These are phyloP conservation scores for Xeromyces bisporus DNA, from an alignment of 495 filamentous ascomycete species.

Conservation along the genomic window DNA sequence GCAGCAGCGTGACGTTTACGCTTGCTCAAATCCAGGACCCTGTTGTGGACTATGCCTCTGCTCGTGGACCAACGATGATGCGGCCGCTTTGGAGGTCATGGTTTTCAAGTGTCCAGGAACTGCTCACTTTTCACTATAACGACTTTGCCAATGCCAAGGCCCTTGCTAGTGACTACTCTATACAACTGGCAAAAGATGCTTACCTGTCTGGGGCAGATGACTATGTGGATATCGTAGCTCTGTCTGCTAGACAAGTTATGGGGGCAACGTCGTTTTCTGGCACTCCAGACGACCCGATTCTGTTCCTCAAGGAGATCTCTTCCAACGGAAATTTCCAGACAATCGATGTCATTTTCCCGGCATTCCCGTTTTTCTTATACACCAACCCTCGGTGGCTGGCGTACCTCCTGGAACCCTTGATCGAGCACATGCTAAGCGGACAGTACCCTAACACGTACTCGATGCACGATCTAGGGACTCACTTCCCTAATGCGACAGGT, in stretches of 20 bases:
- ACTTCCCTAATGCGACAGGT: constrained; percentile 87
- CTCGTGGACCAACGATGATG: constrained; percentile 68
- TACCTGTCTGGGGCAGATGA: constrained; percentile 32
- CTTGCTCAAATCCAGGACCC: constrained; percentile 71
- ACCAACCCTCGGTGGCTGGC: constrained; percentile 86
- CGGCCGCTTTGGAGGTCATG: constrained; percentile 72
- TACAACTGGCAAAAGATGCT: constrained; percentile 61
- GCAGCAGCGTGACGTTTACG: constrained; percentile 52
- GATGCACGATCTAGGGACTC: constrained; percentile 79
- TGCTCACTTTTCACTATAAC: constrained; percentile 59
- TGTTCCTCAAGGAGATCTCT: constrained; percentile 92
- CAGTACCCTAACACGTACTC: constrained; percentile 85
- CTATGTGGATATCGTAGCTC: constrained; percentile 64
- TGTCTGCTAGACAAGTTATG: constrained; percentile 82
- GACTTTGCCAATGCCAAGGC: constrained; percentile 47
- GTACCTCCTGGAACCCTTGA: constrained; percentile 73
- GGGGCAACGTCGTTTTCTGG: constrained; percentile 81
- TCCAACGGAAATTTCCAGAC: constrained; percentile 92
- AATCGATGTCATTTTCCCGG: constrained; percentile 92
- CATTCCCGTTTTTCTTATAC: constrained; percentile 90
- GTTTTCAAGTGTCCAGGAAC: constrained; percentile 42
- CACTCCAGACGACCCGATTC: constrained; percentile 63
- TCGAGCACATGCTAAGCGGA: constrained; percentile 81
- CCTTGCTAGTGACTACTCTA: constrained; percentile 62
- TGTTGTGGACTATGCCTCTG: constrained; percentile 72